phyloP scores from a whole-genome alignment of 345 rosid genomes.

The Ceriops decandra region DNA sequence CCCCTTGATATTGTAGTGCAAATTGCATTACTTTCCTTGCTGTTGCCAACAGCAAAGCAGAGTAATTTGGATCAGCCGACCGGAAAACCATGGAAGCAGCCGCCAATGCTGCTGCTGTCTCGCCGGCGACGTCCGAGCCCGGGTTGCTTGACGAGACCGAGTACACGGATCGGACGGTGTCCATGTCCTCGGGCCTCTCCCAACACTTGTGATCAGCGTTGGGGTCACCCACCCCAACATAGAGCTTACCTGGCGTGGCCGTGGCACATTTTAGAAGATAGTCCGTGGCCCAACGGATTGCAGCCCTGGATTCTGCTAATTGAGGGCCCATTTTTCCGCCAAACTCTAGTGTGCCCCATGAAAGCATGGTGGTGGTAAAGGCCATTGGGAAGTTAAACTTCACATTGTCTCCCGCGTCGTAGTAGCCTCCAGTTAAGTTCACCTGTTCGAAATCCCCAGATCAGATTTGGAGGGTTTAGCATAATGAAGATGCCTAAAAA shows the following conservation, averaged over 20 bases:
- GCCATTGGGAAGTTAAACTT: conserved; percentile 97
- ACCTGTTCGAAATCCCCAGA: conserved; percentile 38
- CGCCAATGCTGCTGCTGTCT: conserved; percentile 83
- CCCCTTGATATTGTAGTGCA: conserved; percentile 70
- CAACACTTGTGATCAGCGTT: conserved; percentile 85
- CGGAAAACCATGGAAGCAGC: conserved; percentile 92
- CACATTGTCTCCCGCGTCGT: conserved; percentile 89
- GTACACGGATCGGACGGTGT: conserved; percentile 64
- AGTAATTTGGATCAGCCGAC: conserved; percentile 48
- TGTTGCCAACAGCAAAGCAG: conserved; percentile 45
- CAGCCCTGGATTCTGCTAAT: conserved; percentile 48
- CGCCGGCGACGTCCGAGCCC: conserved; percentile 89
- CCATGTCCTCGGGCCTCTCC: conserved; percentile 98
- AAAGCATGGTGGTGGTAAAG: conserved; percentile 81
- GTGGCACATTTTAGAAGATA: conserved; percentile 84
- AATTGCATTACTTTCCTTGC: conserved; percentile 70
- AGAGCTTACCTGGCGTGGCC: conserved; percentile 69
- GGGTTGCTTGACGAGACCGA: conserved; percentile 70
- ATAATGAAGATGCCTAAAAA: no score
- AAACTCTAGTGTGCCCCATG: conserved; percentile 83
- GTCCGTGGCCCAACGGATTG: conserved; percentile 78
- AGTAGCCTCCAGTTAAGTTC: conserved; percentile 85
- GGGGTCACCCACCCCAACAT: conserved; percentile 92
- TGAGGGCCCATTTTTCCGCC: conserved; percentile 70
- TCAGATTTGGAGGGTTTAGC: no score